Conservation (phyloP, 805 yeast genomes). For the Yarrowia osloensis region DNA sequence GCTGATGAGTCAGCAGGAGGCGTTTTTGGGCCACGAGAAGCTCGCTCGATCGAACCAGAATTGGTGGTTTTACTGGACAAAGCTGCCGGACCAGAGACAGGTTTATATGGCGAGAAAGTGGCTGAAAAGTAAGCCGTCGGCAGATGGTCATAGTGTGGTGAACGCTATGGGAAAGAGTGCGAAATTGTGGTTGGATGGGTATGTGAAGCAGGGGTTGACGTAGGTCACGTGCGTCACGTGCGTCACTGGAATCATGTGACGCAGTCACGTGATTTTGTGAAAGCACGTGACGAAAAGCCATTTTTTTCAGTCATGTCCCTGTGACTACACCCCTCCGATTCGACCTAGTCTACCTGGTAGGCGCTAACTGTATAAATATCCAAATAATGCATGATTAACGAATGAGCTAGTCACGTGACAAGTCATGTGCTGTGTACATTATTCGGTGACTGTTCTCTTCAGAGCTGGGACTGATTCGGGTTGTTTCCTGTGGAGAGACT, state of each 20-base stretch:
- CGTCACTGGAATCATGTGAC: no score
- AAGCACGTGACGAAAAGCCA: neutral
- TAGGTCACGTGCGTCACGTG: neutral
- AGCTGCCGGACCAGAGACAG: slow-evolving; percentile 34
- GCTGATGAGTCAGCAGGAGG: slow-evolving; percentile 6
- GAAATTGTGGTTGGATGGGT: slow-evolving; percentile 38
- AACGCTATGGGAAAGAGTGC: slow-evolving; percentile 39
- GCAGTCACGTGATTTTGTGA: neutral
- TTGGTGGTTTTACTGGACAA: slow-evolving; percentile 41
- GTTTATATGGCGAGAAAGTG: slow-evolving; percentile 38
- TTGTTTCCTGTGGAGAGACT: no score
- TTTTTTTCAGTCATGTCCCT: no score
- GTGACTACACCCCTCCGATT: no score
- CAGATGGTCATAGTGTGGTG: slow-evolving; percentile 34
- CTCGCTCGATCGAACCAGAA: slow-evolving; percentile 35
- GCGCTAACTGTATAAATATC: no score
- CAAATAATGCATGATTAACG: no score
- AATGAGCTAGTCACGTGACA: no score
- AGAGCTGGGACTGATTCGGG: no score
- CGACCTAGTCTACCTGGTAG: no score
- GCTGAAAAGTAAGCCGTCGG: slow-evolving; percentile 31
- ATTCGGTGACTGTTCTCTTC: no score
- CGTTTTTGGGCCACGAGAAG: slow-evolving; percentile 14
- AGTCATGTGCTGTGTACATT: no score
- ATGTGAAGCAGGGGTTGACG: slow-evolving; percentile 22